Percentiles rank a stretch among this genome's conserved stretches.
Conservation (phyloP, 257 asterid genomes). For the Gentiana macrophylla region DNA sequence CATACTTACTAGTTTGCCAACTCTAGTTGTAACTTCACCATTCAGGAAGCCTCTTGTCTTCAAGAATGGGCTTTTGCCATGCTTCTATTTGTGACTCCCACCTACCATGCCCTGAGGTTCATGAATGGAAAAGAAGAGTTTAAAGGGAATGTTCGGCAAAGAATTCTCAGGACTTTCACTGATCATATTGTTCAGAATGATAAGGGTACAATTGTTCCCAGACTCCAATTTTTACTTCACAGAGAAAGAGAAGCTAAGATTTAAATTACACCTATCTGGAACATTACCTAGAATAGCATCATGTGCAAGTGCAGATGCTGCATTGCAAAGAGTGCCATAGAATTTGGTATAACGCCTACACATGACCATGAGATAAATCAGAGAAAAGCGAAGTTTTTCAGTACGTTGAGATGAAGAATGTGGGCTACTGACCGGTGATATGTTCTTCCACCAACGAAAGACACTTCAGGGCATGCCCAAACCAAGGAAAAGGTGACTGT, state of each 20-base stretch:
- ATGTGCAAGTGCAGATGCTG: slow-evolving; percentile 69
- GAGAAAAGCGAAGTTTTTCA: slow-evolving; percentile 13
- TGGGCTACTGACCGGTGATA: slow-evolving; percentile 59
- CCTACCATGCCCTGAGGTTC: slow-evolving; percentile 38
- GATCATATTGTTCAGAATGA: slow-evolving; percentile 5
- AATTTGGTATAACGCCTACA: slow-evolving; percentile 86
- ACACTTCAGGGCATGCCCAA: slow-evolving; percentile 92
- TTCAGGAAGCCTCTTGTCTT: slow-evolving; percentile 84
- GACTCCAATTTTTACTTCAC: neutral
- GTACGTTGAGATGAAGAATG: slow-evolving; percentile 2
- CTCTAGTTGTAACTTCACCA: slow-evolving; percentile 40
- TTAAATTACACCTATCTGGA: slow-evolving; percentile 1
- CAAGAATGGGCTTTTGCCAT: slow-evolving; percentile 92
- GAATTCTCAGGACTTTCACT: slow-evolving; percentile 4
- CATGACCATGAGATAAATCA: slow-evolving; percentile 11
- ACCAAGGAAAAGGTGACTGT: slow-evolving; percentile 73
- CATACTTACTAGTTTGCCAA: slow-evolving; percentile 6
- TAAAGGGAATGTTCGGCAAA: neutral
- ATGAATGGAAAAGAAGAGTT: neutral
- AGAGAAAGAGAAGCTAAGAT: neutral
- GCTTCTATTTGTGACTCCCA: slow-evolving; percentile 93
- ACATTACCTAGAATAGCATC: slow-evolving; percentile 75
- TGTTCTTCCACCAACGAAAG: slow-evolving; percentile 71
- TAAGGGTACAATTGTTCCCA: neutral
- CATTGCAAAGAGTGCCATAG: slow-evolving; percentile 52